A percentile compares a stretch with the other conserved stretches of the same genome.
phyloP scores from a whole-genome alignment of 768 basidiomycete species.

The Tulasnella sp. region DNA sequence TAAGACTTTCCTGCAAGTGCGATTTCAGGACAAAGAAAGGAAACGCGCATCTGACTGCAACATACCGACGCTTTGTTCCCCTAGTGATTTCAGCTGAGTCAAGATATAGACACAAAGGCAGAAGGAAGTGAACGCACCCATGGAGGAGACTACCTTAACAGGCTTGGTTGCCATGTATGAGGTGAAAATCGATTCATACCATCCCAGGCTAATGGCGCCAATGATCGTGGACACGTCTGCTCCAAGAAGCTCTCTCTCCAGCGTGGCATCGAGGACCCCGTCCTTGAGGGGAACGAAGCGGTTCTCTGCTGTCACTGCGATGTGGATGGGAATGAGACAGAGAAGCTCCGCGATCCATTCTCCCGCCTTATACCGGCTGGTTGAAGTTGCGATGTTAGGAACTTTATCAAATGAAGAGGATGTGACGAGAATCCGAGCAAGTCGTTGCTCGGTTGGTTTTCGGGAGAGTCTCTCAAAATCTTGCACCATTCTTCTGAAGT shows the following conservation, averaged over 20 bases:
- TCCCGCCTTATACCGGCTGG: slow-evolving; percentile 37
- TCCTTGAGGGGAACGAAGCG: slow-evolving; percentile 55
- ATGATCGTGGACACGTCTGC: slow-evolving; percentile 51
- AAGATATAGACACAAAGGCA: background rate
- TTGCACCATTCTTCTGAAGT: slow-evolving; percentile 42
- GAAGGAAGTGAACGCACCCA: slow-evolving; percentile 35
- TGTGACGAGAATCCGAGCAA: background rate
- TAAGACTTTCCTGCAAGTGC: slow-evolving; percentile 48
- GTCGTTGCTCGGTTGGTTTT: slow-evolving; percentile 42
- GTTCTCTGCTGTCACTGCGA: slow-evolving; percentile 53
- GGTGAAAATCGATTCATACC: slow-evolving; percentile 59
- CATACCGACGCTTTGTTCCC: slow-evolving; percentile 20
- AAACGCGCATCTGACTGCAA: too few species aligned
- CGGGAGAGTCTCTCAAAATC: slow-evolving; percentile 44
- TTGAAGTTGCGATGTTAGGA: slow-evolving; percentile 14
- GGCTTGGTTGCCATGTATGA: slow-evolving; percentile 58
- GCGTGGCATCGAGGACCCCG: slow-evolving; percentile 42
- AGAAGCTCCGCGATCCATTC: slow-evolving; percentile 57
- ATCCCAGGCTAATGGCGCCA: slow-evolving; percentile 48
- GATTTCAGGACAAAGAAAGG: slow-evolving; percentile 25
- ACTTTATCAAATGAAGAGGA: slow-evolving; percentile 24
- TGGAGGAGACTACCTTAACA: slow-evolving; percentile 58
- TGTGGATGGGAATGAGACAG: slow-evolving; percentile 58
- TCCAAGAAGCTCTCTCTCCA: slow-evolving; percentile 50
- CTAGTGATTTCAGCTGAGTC: background rate